Evolutionary conservation across 2,329 filamentous ascomycete species (phyloP).

Genomic region (Pseudohalonectria lignicola): DNA sequence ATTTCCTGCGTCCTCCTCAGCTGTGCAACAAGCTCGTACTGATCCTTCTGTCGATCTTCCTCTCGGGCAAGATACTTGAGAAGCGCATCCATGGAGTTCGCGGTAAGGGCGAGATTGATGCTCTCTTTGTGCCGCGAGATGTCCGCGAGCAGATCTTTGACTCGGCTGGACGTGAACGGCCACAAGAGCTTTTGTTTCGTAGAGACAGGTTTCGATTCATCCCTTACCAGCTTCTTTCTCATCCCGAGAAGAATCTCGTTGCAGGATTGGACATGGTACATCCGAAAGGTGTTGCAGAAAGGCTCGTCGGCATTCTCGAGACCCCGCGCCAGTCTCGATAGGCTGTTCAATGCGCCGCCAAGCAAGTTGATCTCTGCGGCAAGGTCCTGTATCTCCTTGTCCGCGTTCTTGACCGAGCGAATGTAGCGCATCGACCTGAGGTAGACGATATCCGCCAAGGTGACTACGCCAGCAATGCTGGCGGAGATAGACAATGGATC

Average conservation of each 20-base stretch:
- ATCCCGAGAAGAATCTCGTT: neutral
- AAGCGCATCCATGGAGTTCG: neutral
- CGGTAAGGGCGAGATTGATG: neutral
- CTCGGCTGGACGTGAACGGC: neutral
- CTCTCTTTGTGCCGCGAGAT: constrained; percentile 1
- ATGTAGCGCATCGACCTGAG: neutral
- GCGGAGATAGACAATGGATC: neutral
- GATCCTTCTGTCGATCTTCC: neutral
- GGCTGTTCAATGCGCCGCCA: neutral
- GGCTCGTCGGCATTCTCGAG: neutral
- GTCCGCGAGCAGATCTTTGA: neutral
- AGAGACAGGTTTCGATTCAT: neutral
- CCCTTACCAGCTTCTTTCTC: neutral
- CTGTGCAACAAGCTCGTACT: neutral
- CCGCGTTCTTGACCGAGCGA: neutral
- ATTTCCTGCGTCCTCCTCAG: neutral
- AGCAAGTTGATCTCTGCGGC: neutral
- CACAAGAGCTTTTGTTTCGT: neutral
- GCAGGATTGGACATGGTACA: neutral
- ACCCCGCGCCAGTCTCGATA: neutral
- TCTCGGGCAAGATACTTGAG: neutral
- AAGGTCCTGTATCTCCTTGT: neutral
- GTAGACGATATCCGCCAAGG: neutral
- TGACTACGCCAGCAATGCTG: neutral
- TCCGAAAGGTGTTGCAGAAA: neutral